Evolutionary conservation across 2,329 filamentous ascomycete genomes (phyloP).

Genomic region (Mariannaea elegans): DNA sequence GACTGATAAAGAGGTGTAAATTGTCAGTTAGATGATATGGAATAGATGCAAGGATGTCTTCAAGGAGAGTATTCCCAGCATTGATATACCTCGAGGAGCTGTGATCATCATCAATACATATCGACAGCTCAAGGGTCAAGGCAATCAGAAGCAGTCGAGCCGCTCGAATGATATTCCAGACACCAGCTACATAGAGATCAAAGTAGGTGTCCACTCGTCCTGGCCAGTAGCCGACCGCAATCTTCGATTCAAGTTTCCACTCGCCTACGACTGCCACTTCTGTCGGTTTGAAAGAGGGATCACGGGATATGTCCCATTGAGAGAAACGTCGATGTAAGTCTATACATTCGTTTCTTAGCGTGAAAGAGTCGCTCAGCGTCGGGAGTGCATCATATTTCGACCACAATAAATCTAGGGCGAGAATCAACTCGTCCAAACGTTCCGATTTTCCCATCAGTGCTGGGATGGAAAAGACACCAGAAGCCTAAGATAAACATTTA

Average conservation of each 20-base stretch:
- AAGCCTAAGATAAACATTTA: neutral
- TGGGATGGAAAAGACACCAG: neutral
- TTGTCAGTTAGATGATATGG: slow-evolving; percentile 6
- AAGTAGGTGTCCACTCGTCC: neutral
- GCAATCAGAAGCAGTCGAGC: neutral
- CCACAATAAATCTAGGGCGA: neutral
- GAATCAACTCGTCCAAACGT: neutral
- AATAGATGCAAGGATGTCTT: slow-evolving; percentile 4
- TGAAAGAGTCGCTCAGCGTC: too few relatives aligned
- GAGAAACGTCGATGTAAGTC: neutral
- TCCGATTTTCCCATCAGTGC: neutral
- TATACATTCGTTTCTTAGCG: neutral
- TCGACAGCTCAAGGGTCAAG: neutral
- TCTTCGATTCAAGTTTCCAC: neutral
- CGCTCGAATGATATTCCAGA: neutral
- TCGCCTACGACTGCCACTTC: neutral
- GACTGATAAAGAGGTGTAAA: neutral
- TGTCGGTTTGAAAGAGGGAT: neutral
- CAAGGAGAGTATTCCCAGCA: neutral
- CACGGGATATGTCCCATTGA: neutral
- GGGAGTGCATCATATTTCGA: neutral
- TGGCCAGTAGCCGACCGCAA: neutral
- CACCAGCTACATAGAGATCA: neutral
- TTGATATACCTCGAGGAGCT: neutral
- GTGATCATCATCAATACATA: neutral